Conservation (phyloP, 2,329 filamentous ascomycete genomes). For the Pseudocercospora cruenta region DNA sequence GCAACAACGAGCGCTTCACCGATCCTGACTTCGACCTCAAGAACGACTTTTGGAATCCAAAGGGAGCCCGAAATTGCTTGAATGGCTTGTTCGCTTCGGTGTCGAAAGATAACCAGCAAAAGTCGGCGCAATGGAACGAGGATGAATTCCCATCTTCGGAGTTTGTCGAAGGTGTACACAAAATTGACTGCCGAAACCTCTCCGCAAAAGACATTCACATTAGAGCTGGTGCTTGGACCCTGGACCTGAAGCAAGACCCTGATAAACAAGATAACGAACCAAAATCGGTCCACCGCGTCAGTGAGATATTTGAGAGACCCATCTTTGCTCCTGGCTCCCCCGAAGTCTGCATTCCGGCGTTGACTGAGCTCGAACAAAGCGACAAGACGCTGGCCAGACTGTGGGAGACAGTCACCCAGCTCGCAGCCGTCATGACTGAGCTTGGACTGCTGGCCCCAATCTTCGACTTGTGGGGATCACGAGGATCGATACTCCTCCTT, state of each 20-base stretch:
- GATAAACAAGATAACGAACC: not conserved
- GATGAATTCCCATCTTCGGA: not conserved
- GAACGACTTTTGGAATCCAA: conserved; percentile 53
- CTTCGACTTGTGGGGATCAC: too few species aligned
- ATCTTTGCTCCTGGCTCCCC: conserved; percentile 20
- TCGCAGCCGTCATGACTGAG: too few species aligned
- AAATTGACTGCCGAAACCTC: not conserved
- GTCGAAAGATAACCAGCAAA: not conserved
- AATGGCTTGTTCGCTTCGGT: conserved; percentile 46
- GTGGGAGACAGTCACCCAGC: too few species aligned
- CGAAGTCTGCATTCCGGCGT: conserved; percentile 20
- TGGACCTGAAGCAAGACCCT: not conserved
- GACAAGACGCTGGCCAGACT: too few species aligned
- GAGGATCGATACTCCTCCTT: too few species aligned
- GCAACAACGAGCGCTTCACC: conserved; percentile 81
- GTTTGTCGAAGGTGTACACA: not conserved
- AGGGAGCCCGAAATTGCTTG: conserved; percentile 50
- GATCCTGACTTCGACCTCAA: conserved; percentile 85
- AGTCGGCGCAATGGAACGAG: not conserved
- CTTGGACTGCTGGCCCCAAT: too few species aligned
- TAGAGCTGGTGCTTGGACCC: not conserved
- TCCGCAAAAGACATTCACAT: not conserved
- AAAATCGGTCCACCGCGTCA: not conserved
- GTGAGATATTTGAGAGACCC: not conserved
- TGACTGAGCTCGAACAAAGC: too few species aligned